These are phyloP conservation scores for Phaffia rhodozyma DNA, from an alignment of 1,284 basidiomycete genomes.

Conservation along the genomic window DNA sequence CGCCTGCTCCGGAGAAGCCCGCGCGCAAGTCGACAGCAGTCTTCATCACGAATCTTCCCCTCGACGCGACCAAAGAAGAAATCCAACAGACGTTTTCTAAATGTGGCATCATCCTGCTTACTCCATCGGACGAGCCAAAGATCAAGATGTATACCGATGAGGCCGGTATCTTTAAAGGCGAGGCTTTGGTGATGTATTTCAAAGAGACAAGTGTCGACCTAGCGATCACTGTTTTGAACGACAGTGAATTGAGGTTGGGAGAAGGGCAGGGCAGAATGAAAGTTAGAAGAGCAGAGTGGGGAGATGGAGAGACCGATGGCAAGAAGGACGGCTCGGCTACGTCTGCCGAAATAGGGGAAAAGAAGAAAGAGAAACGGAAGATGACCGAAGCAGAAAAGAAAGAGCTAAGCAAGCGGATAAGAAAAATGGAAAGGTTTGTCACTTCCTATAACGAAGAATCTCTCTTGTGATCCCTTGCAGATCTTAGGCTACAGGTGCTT, in stretches of 20 bases:
- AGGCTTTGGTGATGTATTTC: conserved; percentile 92
- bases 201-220: conserved; percentile 88
- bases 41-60: conserved; percentile 76
- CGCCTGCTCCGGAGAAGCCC: conserved; percentile 30
- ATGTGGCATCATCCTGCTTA: conserved; percentile 86
- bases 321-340: conserved; percentile 24
- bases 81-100: conserved; percentile 71
- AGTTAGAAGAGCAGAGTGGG: conserved; percentile 68
- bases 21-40: conserved; percentile 76
- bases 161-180: conserved; percentile 83
- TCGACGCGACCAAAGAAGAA: conserved; percentile 61
- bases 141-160: conserved; percentile 80
- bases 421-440: conserved; percentile 75
- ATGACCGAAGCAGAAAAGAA: conserved; percentile 66
- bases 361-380: conserved; percentile 33
- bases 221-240: conserved; percentile 77
- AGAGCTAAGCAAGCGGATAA: conserved; percentile 62
- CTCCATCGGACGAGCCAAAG: conserved; percentile 71
- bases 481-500: too few relatives aligned
- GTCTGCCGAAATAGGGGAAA: neutral
- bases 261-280: conserved; percentile 59
- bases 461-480: neutral
- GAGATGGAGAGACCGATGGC: conserved; percentile 21
- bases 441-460: neutral
- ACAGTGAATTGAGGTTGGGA: conserved; percentile 80